Base-by-base conservation (phyloP, 2,329 filamentous ascomycete genomes). In the Nemania sp. region DNA sequence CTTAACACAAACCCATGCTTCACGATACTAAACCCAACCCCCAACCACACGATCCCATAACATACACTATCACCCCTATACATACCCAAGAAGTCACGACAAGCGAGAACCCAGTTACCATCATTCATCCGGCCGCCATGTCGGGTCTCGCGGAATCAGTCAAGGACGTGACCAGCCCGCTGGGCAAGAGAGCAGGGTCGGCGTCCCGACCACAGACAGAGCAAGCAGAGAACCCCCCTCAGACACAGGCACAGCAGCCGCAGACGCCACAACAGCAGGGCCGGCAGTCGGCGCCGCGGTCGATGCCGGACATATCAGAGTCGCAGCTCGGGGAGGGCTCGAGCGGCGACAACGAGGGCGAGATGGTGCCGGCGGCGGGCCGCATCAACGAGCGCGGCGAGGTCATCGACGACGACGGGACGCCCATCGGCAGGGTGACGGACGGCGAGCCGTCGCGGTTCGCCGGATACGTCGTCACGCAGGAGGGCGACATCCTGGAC, bases 371-470 rank as follows among this genome's bases (percentile, higher is more conserved):
- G 17, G 73, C 73, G 12, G 73, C 73, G n/a, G 73, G 73, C 37
- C 73, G 79, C 51, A 73, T 85, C 59, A 84, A 80, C 67, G 79
- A 80, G 57, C 78, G 82, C 54, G 83, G 83, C n/a, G 81, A 83
- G 63, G 79, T 85, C 11, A 74, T 85, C 35, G 82, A 85, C 70
- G 80, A 82, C 32, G 81, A 85, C 50, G 80, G 80, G 10, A 80
- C 79, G 59, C 72, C 80, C 15, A 78, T 81, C 46, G 79, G 78
- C 53, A 75, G 74, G 52, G 76, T 79, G 9, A 74, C 73, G 34
- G 63, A 68, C 54, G 69, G 70, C 39, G 64, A 73, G 34, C 62
- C 69, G 5, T 64, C 67, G 9, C 69, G 71, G 17, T 71, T 74
- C 48, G 57, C 65, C 13, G 71, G 70, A 49, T 72, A 68, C 60